phyloP scores from a whole-genome alignment of 2,329 filamentous ascomycete genomes.

The Claviceps sp. region DNA sequence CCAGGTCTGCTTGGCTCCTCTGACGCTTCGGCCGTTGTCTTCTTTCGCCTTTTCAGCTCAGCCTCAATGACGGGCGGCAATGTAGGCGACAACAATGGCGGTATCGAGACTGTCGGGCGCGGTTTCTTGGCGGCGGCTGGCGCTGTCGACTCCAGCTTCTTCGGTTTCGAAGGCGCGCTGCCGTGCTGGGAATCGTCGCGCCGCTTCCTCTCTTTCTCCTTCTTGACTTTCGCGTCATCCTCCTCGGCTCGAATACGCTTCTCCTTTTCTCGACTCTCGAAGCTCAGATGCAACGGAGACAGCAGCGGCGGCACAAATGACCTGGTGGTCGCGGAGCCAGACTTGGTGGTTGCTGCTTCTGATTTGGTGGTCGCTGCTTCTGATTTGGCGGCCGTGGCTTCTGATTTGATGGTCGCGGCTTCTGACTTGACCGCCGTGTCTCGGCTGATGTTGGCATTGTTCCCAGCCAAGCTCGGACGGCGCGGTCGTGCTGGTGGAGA shows the following conservation, averaged over 20 bases:
- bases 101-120: conserved; percentile 26
- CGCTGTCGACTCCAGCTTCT: conserved; percentile 14
- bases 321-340: conserved; percentile 22
- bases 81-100: conserved; percentile 41
- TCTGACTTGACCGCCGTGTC: conserved; percentile 26
- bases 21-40: conserved; percentile 13
- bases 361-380: too few species aligned
- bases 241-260: conserved; percentile 15
- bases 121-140: conserved; percentile 22
- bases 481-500: conserved; percentile 26
- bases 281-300: conserved; percentile 36
- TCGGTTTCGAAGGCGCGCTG: conserved; percentile 17
- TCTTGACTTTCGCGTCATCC: conserved; percentile 13
- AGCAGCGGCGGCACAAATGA: conserved; percentile 35
- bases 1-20: conserved; percentile 11
- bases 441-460: conserved; percentile 23
- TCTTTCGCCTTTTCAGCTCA: conserved; percentile 20
- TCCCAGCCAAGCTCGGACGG: conserved; percentile 19
- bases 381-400: too few species aligned
- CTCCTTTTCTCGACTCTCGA: conserved; percentile 24
- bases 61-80: conserved; percentile 38
- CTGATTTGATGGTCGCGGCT: neutral
- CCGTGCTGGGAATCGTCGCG: conserved; percentile 16
- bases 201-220: conserved; percentile 18
- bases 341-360: conserved; percentile 17